Evolutionary conservation across 495 filamentous ascomycete species (phyloP), one percentile per base, ranked within the genome.

Genomic region (Gamarada debralockiae): DNA sequence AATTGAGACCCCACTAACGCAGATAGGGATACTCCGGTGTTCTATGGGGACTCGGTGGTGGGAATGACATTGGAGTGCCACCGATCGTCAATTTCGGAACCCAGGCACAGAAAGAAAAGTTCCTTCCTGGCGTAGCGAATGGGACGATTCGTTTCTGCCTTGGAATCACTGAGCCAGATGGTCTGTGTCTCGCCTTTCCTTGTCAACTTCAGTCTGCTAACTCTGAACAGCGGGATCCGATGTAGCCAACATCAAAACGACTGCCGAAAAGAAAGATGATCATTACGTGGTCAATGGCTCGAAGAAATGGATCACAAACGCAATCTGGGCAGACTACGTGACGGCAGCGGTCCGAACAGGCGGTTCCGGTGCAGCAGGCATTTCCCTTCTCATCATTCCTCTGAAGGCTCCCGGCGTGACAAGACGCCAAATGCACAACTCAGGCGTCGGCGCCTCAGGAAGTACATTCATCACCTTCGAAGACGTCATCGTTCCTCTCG

Each of bases 271-370:
- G 0, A 62, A 75, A 24, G 74, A 72, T 0, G 67, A 75, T 44
- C 58, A 68, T 50, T 81, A 79, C 44, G 55, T 79, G 24, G 77
- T 80, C 12, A 79, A 79, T 58, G 78, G 78, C 3, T 65, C 68
- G 10, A 80, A 81, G 69, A 80, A 81, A 53, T 81, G 78, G 78
- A 80, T 81, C 34, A 81, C 78, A 18, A 77, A 77, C 50, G 76
- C 67, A 10, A 68, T 77, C 6, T 80, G 74, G 73, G 76, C 78
- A 6, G 72, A 76, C 37, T 76, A 75, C 57, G 71, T 73, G 25
- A 81, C 77, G 1, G 72, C 78, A 47, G 78, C 77, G 21, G 78
- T 80, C 3, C 63, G 78, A 20, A 81, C 77, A 6, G 78, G 78
- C 15, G 76, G 73, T 2, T 56, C 70, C 14, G 77, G 78, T 10